These are phyloP conservation scores for Annulohypoxylon stygium DNA, from an alignment of 495 filamentous ascomycete species.

Conservation along the genomic window DNA sequence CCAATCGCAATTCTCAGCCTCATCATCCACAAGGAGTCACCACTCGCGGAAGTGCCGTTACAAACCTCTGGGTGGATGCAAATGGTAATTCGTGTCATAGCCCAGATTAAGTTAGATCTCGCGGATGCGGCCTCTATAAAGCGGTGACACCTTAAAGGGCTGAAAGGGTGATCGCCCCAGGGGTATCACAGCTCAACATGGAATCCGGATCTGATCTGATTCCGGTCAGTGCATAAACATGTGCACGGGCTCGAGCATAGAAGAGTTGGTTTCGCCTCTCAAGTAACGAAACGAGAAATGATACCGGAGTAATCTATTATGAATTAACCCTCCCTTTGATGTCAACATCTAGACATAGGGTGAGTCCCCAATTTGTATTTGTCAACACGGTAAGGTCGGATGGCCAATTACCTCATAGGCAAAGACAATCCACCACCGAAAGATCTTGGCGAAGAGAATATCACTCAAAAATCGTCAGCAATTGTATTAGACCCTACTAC, in stretches of 20 bases:
- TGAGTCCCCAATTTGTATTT: neutral
- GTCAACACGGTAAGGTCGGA: neutral
- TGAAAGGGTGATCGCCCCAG: slow-evolving; percentile 36
- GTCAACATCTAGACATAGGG: neutral
- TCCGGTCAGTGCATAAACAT: slow-evolving; percentile 26
- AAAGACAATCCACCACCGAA: neutral
- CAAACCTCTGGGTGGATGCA: neutral
- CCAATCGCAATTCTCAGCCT: slow-evolving; percentile 27
- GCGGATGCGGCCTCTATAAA: slow-evolving; percentile 22
- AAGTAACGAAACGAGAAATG: slow-evolving; percentile 24
- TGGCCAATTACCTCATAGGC: neutral
- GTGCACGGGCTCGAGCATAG: slow-evolving; percentile 25
- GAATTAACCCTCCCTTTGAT: neutral
- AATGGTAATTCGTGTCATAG: slow-evolving; percentile 9
- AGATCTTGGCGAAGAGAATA: slow-evolving; percentile 8
- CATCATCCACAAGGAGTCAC: slow-evolving; percentile 4
- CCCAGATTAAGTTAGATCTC: slow-evolving; percentile 37
- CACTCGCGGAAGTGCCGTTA: slow-evolving; percentile 3
- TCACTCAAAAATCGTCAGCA: neutral
- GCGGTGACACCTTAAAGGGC: slow-evolving; percentile 20
- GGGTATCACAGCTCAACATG: slow-evolving; percentile 19
- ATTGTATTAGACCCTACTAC: neutral
- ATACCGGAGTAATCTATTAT: slow-evolving; percentile 22
- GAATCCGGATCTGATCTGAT: slow-evolving; percentile 30
- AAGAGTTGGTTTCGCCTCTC: slow-evolving; percentile 18